phyloP scores from a whole-genome alignment of 163 green algal genomes.

The Coccomyxa subellipsoidea region DNA sequence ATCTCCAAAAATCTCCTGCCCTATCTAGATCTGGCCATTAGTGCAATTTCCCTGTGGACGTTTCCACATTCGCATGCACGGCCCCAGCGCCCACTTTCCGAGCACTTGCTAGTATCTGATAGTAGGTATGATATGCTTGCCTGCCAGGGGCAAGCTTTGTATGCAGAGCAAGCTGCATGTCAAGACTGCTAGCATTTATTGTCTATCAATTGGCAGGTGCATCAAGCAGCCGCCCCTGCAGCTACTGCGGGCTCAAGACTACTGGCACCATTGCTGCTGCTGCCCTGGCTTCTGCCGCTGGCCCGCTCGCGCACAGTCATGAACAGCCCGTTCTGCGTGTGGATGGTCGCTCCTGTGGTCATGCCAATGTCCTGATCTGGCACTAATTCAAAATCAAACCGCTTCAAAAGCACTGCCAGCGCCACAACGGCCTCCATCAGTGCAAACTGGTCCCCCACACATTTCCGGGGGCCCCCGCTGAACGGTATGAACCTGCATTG shows the following conservation, averaged over 20 bases:
- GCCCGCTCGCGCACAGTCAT: constrained; percentile 60
- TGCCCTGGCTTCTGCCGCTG: not conserved
- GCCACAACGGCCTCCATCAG: constrained; percentile 89
- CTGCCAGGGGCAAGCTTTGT: no score
- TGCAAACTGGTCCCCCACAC: constrained; percentile 97
- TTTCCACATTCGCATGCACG: no score
- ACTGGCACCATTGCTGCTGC: not conserved
- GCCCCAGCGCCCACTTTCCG: no score
- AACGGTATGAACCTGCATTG: constrained; percentile 92
- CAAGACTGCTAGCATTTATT: no score
- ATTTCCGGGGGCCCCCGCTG: constrained; percentile 92
- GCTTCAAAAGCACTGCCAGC: constrained; percentile 83
- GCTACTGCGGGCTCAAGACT: not conserved
- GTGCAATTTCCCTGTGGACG: no score
- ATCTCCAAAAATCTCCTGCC: no score
- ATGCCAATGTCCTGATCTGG: constrained; percentile 79
- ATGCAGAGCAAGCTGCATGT: no score
- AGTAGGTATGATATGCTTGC: no score
- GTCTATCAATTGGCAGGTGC: not conserved
- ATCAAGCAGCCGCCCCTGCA: not conserved
- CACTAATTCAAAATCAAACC: constrained; percentile 78
- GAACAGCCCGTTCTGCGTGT: constrained; percentile 93
- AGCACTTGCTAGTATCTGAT: no score
- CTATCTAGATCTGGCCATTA: no score
- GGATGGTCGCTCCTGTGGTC: constrained; percentile 94